Conservation (phyloP, 2,329 filamentous ascomycete species). For the Aspergillus melleus region DNA sequence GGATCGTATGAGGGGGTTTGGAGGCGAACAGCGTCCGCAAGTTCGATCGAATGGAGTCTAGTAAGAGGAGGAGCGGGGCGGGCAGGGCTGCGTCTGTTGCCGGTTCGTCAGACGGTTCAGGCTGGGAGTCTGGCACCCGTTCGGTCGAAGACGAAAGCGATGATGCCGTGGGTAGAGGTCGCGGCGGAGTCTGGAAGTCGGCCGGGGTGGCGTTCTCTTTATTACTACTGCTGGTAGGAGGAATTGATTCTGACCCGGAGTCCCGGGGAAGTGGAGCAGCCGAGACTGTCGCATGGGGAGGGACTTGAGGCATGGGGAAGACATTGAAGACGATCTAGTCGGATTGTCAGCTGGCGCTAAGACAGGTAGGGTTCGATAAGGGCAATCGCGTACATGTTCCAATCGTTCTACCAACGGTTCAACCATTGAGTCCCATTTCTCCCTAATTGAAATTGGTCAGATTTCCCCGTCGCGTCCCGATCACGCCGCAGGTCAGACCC, state of each 20-base stretch:
- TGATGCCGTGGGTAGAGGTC: conserved; percentile 38
- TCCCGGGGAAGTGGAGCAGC: conserved; percentile 28
- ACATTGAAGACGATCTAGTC: conserved; percentile 70
- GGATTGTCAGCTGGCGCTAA: background rate
- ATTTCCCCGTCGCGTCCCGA: background rate
- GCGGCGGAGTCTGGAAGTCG: conserved; percentile 31
- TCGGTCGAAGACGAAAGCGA: conserved; percentile 38
- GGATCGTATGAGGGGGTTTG: conserved; percentile 86
- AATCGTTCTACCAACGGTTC: conserved; percentile 66
- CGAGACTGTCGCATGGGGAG: conserved; percentile 34
- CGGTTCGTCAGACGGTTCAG: conserved; percentile 44
- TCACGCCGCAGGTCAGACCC: no score
- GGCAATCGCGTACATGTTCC: conserved; percentile 55
- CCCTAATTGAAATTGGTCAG: conserved; percentile 51
- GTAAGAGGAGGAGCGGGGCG: conserved; percentile 62
- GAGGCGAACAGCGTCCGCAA: conserved; percentile 67
- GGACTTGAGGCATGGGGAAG: conserved; percentile 69
- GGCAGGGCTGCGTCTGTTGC: conserved; percentile 56
- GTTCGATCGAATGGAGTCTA: conserved; percentile 60
- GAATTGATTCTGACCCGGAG: conserved; percentile 23
- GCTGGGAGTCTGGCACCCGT: conserved; percentile 45
- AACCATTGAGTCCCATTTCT: conserved; percentile 68
- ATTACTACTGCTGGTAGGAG: conserved; percentile 34
- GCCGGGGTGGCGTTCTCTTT: conserved; percentile 38
- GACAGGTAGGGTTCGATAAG: background rate